Conservation (phyloP, 1,284 basidiomycete genomes). For the Cryptococcus sp. region DNA sequence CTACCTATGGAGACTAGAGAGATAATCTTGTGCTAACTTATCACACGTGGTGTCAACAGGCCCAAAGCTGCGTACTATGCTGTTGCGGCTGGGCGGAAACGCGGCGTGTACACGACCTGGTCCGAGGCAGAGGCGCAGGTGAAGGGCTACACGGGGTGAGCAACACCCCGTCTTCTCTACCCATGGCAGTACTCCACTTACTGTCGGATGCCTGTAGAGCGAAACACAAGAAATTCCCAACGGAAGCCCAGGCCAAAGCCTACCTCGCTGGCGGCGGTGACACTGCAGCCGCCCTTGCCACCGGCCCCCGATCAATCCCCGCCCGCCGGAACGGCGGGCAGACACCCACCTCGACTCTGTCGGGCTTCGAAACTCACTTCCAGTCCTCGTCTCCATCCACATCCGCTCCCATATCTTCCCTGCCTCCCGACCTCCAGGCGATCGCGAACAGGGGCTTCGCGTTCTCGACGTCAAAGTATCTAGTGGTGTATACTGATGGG, state of each 20-base stretch:
- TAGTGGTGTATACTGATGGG: conserved; percentile 50
- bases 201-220: conserved; percentile 27
- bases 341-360: background rate
- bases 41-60: conserved; percentile 17
- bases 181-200: too few species aligned
- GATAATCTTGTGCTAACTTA: too few species aligned
- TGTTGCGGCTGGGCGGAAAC: conserved; percentile 34
- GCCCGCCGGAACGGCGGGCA: background rate
- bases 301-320: background rate
- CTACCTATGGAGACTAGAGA: too few species aligned
- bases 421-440: conserved; percentile 15
- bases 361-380: conserved; percentile 1
- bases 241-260: conserved; percentile 25
- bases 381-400: conserved; percentile 9
- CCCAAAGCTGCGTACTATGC: conserved; percentile 47
- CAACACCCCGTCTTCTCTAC: conserved; percentile 7
- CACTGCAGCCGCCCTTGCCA: background rate
- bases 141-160: conserved; percentile 39
- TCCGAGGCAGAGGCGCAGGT: conserved; percentile 44
- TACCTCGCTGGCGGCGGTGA: conserved; percentile 19
- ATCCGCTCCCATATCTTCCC: background rate
- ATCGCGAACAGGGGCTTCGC: conserved; percentile 33
- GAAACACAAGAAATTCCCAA: conserved; percentile 45
- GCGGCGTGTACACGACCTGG: conserved; percentile 47
- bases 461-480: conserved; percentile 26